A percentile compares a stretch with the other conserved stretches of the same genome.
These are phyloP conservation scores for Capillidium heterosporum DNA, from an alignment of 371 early-diverging fungal species.

Conservation along the genomic window DNA sequence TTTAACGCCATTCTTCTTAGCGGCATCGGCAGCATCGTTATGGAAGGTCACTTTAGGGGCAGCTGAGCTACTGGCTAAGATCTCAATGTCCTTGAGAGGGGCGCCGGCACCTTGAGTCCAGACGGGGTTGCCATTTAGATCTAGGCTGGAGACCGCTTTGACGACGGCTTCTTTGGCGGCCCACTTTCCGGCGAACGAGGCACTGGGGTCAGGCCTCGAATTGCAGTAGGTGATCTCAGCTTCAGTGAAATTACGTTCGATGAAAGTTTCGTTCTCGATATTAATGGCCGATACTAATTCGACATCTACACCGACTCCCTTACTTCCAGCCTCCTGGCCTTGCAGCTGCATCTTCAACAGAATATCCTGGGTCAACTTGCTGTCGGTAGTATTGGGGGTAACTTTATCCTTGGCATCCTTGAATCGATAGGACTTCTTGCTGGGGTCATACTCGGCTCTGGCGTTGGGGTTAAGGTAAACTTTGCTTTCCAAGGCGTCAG, in stretches of 20 bases:
- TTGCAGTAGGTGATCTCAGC: conserved; percentile 68
- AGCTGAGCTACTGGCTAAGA: conserved; percentile 44
- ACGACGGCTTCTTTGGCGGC: conserved; percentile 93
- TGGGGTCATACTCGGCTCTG: conserved; percentile 61
- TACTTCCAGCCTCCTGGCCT: conserved; percentile 12
- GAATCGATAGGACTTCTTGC: conserved; percentile 53
- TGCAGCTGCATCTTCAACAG: conserved; percentile 24
- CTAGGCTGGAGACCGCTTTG: conserved; percentile 70
- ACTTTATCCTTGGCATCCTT: conserved; percentile 24
- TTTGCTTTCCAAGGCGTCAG: conserved; percentile 58
- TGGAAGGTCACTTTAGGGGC: conserved; percentile 73
- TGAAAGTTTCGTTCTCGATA: conserved; percentile 61
- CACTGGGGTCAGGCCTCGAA: conserved; percentile 49
- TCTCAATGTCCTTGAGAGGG: conserved; percentile 80
- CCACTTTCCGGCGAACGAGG: conserved; percentile 89
- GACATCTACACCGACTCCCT: conserved; percentile 80
- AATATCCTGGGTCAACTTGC: conserved; percentile 40
- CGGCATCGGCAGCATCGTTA: conserved; percentile 61
- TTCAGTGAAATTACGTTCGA: conserved; percentile 79
- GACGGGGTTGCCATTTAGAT: conserved; percentile 29
- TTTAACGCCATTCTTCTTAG: conserved; percentile 45
- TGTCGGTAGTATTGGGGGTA: conserved; percentile 14
- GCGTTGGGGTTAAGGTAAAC: conserved; percentile 87
- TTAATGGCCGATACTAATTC: conserved; percentile 70
- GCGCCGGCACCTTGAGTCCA: conserved; percentile 6